Percentiles rank a stretch among this genome's conserved stretches.
These are phyloP conservation scores for Nitzschia inconspicua DNA, from an alignment of 108 stramenopile species.

Conservation along the genomic window DNA sequence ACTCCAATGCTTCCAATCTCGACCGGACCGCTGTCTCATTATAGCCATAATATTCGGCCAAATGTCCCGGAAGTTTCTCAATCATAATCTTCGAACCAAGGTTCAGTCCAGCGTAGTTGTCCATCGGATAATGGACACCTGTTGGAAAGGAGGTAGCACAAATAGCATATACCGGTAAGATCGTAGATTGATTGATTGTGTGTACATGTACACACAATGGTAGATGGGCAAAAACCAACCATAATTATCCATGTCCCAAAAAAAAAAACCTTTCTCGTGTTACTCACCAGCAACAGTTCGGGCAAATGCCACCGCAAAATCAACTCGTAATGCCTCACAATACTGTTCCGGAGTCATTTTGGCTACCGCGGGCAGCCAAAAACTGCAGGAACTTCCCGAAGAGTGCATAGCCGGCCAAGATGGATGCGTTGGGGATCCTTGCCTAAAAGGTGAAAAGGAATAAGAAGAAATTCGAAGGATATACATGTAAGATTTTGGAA, in stretches of 20 bases:
- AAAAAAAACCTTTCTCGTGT: conserved; percentile 16
- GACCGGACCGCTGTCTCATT: not conserved
- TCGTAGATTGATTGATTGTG: too few species aligned
- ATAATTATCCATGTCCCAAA: too few species aligned
- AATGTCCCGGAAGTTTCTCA: conserved; percentile 9
- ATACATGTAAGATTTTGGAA: too few species aligned
- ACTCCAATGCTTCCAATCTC: conserved; percentile 25
- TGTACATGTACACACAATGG: too few species aligned
- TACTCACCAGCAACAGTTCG: conserved; percentile 47
- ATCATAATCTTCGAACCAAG: conserved; percentile 25
- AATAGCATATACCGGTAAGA: too few species aligned
- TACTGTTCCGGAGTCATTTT: conserved; percentile 33
- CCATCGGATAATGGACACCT: conserved; percentile 40
- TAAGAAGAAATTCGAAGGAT: too few species aligned
- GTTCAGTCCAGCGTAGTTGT: conserved; percentile 42
- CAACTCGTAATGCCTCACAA: conserved; percentile 22
- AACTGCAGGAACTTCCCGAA: conserved; percentile 18
- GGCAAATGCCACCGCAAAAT: conserved; percentile 39
- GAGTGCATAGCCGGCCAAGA: conserved; percentile 49
- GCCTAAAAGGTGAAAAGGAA: too few species aligned
- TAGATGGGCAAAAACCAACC: too few species aligned
- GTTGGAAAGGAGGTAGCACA: too few species aligned
- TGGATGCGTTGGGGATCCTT: conserved; percentile 38
- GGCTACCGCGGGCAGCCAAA: conserved; percentile 37
- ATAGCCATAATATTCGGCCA: conserved; percentile 26